Percentiles rank a stretch among this genome's conserved stretches.
phyloP scores from a whole-genome alignment of 2,329 filamentous ascomycete species.

The Aspergillus luchuensis region DNA sequence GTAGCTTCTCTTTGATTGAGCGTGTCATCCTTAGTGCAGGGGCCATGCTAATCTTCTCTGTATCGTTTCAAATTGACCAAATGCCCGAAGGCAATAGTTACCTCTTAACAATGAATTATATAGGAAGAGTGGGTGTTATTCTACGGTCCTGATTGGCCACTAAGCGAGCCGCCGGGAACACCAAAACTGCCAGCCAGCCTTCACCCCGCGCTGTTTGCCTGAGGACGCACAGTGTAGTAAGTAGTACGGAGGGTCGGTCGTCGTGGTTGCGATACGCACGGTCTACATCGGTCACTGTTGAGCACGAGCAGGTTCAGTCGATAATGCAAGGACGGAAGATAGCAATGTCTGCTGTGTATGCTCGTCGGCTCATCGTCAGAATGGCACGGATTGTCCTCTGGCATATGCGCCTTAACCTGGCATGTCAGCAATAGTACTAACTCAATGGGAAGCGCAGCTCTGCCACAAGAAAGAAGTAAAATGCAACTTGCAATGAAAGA shows the following conservation, averaged over 20 bases:
- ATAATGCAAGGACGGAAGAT: neutral
- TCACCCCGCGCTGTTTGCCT: neutral
- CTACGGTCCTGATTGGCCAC: conserved; percentile 11
- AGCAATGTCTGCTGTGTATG: neutral
- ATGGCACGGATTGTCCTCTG: neutral
- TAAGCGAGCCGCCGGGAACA: conserved; percentile 12
- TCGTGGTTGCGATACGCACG: neutral
- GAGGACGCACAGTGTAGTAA: neutral
- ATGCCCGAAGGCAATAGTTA: conserved; percentile 49
- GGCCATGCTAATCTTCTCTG: conserved; percentile 83
- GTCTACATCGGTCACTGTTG: neutral
- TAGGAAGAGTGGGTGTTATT: neutral
- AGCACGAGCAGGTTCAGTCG: neutral
- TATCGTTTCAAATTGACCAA: conserved; percentile 70
- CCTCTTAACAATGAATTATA: conserved; percentile 26
- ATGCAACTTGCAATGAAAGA: neutral
- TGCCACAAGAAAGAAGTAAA: neutral
- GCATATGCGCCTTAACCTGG: neutral
- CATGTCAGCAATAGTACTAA: neutral
- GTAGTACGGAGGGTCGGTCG: neutral
- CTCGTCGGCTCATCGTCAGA: neutral
- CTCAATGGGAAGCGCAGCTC: neutral
- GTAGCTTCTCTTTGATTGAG: conserved; percentile 77
- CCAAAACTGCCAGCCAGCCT: conserved; percentile 1
- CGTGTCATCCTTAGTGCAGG: conserved; percentile 93